Evolutionary conservation across 169 alveolate species (phyloP), one percentile per base, ranked within the genome.

Genomic region (Plasmodium reichenowi): DNA sequence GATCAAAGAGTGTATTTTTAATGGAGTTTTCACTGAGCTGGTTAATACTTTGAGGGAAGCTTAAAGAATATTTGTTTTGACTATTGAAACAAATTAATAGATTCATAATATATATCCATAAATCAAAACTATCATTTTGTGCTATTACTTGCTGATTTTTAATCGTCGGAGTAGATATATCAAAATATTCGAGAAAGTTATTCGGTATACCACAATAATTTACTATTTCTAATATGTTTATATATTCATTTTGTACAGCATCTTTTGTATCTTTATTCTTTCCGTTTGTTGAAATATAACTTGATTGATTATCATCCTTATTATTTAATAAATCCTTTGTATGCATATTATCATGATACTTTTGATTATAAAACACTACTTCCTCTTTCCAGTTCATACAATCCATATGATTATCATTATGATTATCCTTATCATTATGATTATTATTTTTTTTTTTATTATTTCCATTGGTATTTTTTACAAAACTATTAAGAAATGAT

Each of bases 81-180:
- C 74, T 68, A 62, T 83, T 83, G 29, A 83, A 83, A 54, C 91
- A 83, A 26, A 62, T 50, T 63, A 88, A 62, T 13, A 93, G 67
- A 6, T 78, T 74, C 87, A 85, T 38, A 12, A 89, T 76, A 89
- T 92, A 93, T 47, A 89, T 62, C 95, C 95, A 93, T 60, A 93
- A 91, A 45, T 72, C 92, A 22, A 91, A 64, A 2, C 93, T 87
- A 29, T 93, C 95, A 48, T 80, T 89, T 50, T 89, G 93, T 0
- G 93, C 89, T 48, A 93, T 32, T 47, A 93, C 95, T 24, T 93
- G 93, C 56, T 89, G 93, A 22, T 85, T 93, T 10, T 78, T 67
- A 59, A 85, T 76, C 50, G 12, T 47, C 8, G 94, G 95, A 20
- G 80, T 29, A 26, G 47, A 71, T 38, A 89, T 43, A 13, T 83